These are phyloP conservation scores for Backusella circina DNA, from an alignment of 192 early-diverging fungal species.

Conservation along the genomic window DNA sequence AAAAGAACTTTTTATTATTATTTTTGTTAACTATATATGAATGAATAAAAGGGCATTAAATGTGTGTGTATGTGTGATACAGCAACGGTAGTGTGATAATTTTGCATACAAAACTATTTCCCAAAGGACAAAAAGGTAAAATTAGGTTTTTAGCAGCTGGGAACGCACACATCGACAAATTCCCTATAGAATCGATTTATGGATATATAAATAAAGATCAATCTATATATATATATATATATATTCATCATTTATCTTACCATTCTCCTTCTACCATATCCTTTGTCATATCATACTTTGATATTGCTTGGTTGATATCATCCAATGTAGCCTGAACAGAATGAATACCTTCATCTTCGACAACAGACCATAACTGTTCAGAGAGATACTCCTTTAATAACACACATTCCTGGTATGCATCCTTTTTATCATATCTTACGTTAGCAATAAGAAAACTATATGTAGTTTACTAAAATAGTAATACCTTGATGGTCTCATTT, in stretches of 20 bases:
- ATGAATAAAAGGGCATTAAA: not conserved
- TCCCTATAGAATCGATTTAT: not conserved
- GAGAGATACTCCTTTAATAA: not conserved
- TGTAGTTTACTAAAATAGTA: no score
- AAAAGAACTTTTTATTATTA: not conserved
- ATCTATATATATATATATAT: no score
- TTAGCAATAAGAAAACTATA: not conserved
- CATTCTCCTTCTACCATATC: not conserved
- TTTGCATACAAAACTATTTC: slow-evolving; percentile 3
- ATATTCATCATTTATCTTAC: no score
- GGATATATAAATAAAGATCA: not conserved
- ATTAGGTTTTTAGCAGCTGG: slow-evolving; percentile 1
- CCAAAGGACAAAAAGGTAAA: not conserved
- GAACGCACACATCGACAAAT: not conserved
- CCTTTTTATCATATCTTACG: no score
- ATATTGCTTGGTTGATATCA: not conserved
- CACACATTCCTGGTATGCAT: not conserved
- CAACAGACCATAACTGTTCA: not conserved
- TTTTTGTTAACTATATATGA: not conserved
- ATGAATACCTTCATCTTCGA: not conserved
- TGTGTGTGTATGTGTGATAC: not conserved
- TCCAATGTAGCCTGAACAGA: not conserved
- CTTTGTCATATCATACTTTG: not conserved
- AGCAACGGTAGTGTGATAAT: not conserved
- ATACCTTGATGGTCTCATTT: slow-evolving; percentile 1